These are phyloP conservation scores for Ormosia semicastrata DNA, from an alignment of 306 rosid species.

Conservation along the genomic window DNA sequence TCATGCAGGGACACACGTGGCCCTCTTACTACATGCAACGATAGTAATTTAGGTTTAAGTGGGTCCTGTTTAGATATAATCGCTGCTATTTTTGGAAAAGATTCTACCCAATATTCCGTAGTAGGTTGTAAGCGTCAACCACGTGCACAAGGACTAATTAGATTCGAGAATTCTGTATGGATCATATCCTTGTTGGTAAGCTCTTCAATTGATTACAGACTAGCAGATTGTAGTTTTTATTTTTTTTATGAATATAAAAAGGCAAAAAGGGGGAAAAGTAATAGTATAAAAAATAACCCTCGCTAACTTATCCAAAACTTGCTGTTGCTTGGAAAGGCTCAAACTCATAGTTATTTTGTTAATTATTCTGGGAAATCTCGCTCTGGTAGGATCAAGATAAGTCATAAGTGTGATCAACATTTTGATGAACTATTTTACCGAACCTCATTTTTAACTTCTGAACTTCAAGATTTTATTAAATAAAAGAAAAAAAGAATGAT, in stretches of 20 bases:
- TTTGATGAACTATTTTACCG: too few species aligned
- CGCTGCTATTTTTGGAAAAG: conserved; percentile 12
- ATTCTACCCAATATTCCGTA: not conserved
- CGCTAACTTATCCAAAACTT: not conserved
- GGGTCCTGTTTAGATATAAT: not conserved
- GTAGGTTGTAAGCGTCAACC: not conserved
- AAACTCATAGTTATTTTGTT: too few species aligned
- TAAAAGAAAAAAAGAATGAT: too few species aligned
- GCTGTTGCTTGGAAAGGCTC: too few species aligned
- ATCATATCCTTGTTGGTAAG: too few species aligned
- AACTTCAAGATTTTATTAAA: too few species aligned
- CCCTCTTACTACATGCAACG: not conserved
- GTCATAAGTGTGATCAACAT: too few species aligned
- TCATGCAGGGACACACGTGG: conserved; percentile 1
- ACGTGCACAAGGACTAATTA: conserved; percentile 13
- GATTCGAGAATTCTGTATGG: not conserved
- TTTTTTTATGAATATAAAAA: too few species aligned
- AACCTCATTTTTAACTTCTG: too few species aligned
- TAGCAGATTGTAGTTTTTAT: too few species aligned
- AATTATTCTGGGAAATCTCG: too few species aligned
- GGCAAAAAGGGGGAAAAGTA: not conserved
- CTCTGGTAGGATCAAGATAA: too few species aligned
- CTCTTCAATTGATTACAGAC: not conserved
- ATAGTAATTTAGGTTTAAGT: not conserved
- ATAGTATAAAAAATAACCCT: not conserved